Base-by-base conservation (phyloP, 1,284 basidiomycete species). In the Cerioporus squamosus region DNA sequence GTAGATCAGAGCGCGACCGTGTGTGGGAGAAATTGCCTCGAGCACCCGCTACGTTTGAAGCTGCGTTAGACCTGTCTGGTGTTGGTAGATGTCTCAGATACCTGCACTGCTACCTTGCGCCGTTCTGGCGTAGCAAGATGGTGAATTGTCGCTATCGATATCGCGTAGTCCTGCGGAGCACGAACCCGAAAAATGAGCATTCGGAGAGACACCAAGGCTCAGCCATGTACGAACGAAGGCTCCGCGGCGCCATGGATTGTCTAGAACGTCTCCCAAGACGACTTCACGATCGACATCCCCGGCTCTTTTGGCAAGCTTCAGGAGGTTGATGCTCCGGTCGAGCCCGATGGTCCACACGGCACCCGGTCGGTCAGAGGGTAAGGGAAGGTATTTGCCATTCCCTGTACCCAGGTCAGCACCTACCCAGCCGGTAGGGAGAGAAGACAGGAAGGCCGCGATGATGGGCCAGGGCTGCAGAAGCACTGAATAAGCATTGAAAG, bases 341-440 rank as follows among this genome's bases (percentile, higher is more conserved):
- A 97, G 77, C 1, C 94, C 95, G 40, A 97, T 79, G 8, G 90
- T 93, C 77, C 88, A 82, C 44, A 90, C 72, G 44, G 77, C 78
- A 8, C 83, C 82, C 12, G 75, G 83, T 20, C 83, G 79, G 53
- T 89, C 83, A 5, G 68, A 64, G 8, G 83, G 87, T 20, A 92
- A 76, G 2, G 89, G 86, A 1, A 99, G 83, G 73, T 98, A 98
- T 81, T 98, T 98, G 45, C 97, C 97, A 66, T 99, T 99, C 0
- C 97, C 97, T 18, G 95, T 96, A 8, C 97, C 97, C 12, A 94
- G 89, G 74, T 99, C 97, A 15, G 98, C 83, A 5, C 97, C 97
- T 22, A 98, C 75, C 72, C 86, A 91, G 22, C 94, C 90, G 8
- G 86, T 75, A 3, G 93, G 87, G 2, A 98, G 72, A 17, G 81